Percentiles rank a stretch among this genome's conserved stretches.
Evolutionary conservation across 1,284 basidiomycete genomes (phyloP).

Genomic region (Marasmius fiardii): DNA sequence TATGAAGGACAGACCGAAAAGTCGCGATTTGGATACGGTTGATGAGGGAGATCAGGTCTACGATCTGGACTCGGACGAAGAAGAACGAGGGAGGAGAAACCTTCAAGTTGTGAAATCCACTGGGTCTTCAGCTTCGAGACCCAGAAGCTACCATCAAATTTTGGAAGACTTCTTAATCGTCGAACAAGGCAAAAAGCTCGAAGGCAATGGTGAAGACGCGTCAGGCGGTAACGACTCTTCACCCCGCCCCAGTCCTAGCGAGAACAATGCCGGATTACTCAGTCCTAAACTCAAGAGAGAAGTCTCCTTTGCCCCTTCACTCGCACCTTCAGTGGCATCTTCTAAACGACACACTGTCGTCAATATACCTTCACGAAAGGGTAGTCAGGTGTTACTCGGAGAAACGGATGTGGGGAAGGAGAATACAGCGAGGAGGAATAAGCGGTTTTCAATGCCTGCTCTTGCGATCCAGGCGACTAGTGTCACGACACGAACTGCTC

Average conservation of each 20-base stretch:
- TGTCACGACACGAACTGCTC: slow-evolving; percentile 57
- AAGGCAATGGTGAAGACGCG: slow-evolving; percentile 18
- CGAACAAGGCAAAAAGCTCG: slow-evolving; percentile 17
- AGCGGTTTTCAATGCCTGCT: slow-evolving; percentile 72
- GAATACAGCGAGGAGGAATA: slow-evolving; percentile 57
- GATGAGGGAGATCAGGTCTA: background rate
- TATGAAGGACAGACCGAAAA: background rate
- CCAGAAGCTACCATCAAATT: slow-evolving; percentile 62
- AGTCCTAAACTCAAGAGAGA: background rate
- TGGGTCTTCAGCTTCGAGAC: slow-evolving; percentile 36
- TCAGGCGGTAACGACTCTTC: slow-evolving; percentile 4
- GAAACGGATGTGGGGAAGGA: slow-evolving; percentile 35
- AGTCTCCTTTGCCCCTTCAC: slow-evolving; percentile 12
- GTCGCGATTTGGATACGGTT: background rate
- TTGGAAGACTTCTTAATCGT: slow-evolving; percentile 56
- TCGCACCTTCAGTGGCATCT: slow-evolving; percentile 14
- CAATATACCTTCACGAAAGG: slow-evolving; percentile 2
- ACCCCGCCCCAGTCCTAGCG: background rate
- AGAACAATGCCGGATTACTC: too few relatives aligned
- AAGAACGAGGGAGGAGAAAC: background rate
- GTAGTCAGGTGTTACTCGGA: background rate
- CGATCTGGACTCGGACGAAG: slow-evolving; percentile 5
- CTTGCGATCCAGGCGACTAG: slow-evolving; percentile 68
- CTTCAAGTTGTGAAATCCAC: slow-evolving; percentile 17
- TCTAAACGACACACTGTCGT: slow-evolving; percentile 15